phyloP scores from a whole-genome alignment of 176 grass and related monocot species.

The Bothriochloa decipiens region DNA sequence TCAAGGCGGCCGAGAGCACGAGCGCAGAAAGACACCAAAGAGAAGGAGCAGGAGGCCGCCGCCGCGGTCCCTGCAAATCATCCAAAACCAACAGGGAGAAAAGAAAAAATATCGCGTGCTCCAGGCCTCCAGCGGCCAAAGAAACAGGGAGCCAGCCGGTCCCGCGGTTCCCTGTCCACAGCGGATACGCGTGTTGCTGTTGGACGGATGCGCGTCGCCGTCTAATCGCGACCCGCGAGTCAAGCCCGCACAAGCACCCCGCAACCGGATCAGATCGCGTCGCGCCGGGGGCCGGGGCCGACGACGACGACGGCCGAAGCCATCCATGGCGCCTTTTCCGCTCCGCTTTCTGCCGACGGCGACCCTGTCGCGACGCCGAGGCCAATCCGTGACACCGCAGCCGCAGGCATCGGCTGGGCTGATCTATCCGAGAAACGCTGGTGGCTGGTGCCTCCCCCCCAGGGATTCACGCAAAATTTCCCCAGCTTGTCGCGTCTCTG shows the following conservation, averaged over 20 bases:
- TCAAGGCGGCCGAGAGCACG: not conserved
- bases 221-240: slow-evolving; percentile 48
- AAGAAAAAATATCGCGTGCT: not conserved
- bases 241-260: not conserved
- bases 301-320: not conserved
- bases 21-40: not conserved
- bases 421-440: not conserved
- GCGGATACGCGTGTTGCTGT: slow-evolving; percentile 27
- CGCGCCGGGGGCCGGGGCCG: not conserved
- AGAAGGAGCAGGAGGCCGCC: not conserved
- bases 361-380: slow-evolving; percentile 21
- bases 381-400: not conserved
- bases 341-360: slow-evolving; percentile 47
- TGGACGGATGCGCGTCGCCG: slow-evolving; percentile 43
- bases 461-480: not conserved
- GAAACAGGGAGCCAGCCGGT: slow-evolving; percentile 18
- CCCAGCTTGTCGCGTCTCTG: not conserved
- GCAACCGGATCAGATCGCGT: not conserved
- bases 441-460: not conserved
- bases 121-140: not conserved
- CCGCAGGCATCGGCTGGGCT: not conserved
- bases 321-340: not conserved
- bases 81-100: not conserved
- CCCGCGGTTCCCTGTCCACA: slow-evolving; percentile 17
- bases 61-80: slow-evolving; percentile 2